Conservation (phyloP, 2,329 filamentous ascomycete genomes). For the Hymenoscyphus fructigenus region DNA sequence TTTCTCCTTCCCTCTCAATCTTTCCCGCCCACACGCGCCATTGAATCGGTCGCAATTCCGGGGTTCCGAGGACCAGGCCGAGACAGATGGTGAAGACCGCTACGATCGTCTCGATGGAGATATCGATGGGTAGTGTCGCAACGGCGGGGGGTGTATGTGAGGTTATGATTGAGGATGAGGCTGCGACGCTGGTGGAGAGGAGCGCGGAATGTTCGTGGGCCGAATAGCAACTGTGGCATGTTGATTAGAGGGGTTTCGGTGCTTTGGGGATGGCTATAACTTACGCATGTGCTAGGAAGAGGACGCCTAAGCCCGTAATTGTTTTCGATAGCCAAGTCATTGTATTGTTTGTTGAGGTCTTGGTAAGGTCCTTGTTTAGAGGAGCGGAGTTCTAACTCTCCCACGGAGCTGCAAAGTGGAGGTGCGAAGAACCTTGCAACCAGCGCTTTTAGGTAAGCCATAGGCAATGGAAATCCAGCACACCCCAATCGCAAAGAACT, state of each 20-base stretch:
- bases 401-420: not conserved
- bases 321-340: conserved; percentile 74
- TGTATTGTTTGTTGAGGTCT: conserved; percentile 14
- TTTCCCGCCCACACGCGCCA: conserved; percentile 81
- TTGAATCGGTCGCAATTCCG: conserved; percentile 79
- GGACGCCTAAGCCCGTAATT: conserved; percentile 70
- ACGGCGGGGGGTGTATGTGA: conserved; percentile 43
- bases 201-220: conserved; percentile 87
- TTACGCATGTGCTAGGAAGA: conserved; percentile 86
- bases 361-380: not conserved
- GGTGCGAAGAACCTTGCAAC: not conserved
- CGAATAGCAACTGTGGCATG: conserved; percentile 76
- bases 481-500: too few relatives aligned
- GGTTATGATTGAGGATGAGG: conserved; percentile 45
- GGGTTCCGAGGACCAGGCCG: conserved; percentile 77
- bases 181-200: conserved; percentile 53
- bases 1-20: conserved; percentile 73
- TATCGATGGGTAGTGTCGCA: conserved; percentile 72
- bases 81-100: conserved; percentile 78
- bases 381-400: not conserved
- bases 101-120: conserved; percentile 80
- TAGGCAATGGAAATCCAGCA: not conserved
- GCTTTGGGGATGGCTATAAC: conserved; percentile 34
- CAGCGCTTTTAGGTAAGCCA: not conserved
- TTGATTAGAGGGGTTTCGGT: not conserved